phyloP scores from a whole-genome alignment of 345 rosid species.

The Cardamine chenopodiifolia region DNA sequence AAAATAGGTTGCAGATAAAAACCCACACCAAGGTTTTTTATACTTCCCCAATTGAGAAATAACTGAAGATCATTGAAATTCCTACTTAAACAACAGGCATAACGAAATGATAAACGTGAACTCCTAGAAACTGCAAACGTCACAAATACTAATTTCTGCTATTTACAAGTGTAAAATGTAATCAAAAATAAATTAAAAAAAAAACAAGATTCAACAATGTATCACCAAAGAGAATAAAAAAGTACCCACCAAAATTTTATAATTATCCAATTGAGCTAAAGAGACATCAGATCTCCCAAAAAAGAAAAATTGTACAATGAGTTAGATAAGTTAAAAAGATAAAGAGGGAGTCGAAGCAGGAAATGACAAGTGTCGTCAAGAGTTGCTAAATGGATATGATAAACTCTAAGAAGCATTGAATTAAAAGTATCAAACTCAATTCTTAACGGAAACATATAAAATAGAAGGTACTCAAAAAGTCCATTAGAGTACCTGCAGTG shows the following conservation, averaged over 20 bases:
- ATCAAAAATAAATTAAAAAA: neutral
- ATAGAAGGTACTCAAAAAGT: neutral
- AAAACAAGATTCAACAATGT: neutral
- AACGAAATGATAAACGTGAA: neutral
- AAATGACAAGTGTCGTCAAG: neutral
- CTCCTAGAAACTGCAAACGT: conserved; percentile 5
- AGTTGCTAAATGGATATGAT: neutral
- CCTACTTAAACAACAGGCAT: neutral
- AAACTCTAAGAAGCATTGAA: conserved; percentile 5
- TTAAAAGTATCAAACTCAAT: neutral
- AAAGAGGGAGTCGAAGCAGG: neutral
- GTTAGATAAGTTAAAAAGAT: neutral
- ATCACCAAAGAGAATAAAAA: neutral
- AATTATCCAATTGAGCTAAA: conserved; percentile 1
- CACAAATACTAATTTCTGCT: neutral
- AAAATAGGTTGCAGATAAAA: neutral
- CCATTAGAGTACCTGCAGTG: conserved; percentile 62
- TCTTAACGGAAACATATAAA: neutral
- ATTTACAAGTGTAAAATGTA: neutral
- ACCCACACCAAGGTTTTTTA: neutral
- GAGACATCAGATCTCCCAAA: neutral
- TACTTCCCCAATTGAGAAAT: conserved; percentile 9
- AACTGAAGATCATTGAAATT: neutral
- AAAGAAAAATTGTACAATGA: neutral
- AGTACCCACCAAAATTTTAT: neutral